Percentiles rank a stretch among this genome's conserved stretches.
These are phyloP conservation scores for Russula foetens DNA, from an alignment of 768 basidiomycete genomes.

Conservation along the genomic window DNA sequence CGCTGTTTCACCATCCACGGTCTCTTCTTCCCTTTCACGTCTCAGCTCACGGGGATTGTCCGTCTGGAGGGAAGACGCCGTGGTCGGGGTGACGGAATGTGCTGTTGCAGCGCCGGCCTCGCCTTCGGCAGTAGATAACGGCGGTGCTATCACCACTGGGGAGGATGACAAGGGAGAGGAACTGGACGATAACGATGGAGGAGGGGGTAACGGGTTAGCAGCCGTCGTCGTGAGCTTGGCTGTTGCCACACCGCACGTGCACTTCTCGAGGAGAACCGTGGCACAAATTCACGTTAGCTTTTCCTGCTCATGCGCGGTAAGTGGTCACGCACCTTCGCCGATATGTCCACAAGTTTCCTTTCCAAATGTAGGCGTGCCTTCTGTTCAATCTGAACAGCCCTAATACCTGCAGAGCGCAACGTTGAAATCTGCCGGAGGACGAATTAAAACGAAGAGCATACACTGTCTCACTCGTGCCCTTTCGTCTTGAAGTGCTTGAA, in stretches of 20 bases:
- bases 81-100: not conserved
- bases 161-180: not conserved
- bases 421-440: not conserved
- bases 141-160: not conserved
- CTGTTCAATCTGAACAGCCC: not conserved
- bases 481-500: not conserved
- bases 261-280: not conserved
- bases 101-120: not conserved
- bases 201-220: not conserved
- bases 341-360: not conserved
- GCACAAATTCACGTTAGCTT: not conserved
- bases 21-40: not conserved
- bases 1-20: not conserved
- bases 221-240: not conserved
- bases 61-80: not conserved
- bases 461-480: not conserved
- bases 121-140: not conserved
- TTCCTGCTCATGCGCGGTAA: not conserved
- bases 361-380: not conserved
- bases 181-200: not conserved
- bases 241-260: constrained; percentile 3
- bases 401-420: not conserved
- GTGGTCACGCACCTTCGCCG: not conserved
- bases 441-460: not conserved
- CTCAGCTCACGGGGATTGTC: not conserved